Evolutionary conservation across 441 rosid species (phyloP).

Genomic region (Gossypium laxum): DNA sequence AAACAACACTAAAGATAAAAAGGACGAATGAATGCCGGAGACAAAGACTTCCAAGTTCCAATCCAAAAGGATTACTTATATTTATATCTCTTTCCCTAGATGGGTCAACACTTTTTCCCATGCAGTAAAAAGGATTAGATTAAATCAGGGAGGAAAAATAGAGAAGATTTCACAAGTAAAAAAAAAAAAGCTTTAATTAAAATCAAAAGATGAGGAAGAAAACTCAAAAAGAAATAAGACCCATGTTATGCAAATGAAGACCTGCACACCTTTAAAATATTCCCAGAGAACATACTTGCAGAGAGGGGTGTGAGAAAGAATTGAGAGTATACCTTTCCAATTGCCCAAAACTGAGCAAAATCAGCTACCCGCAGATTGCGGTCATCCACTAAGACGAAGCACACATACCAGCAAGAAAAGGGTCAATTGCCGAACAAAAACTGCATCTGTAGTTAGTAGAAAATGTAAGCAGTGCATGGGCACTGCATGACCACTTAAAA

Average conservation of each 20-base stretch:
- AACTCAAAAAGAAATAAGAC: constrained; percentile 12
- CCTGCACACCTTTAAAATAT: constrained; percentile 35
- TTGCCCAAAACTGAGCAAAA: constrained; percentile 99
- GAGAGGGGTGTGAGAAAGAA: constrained; percentile 50
- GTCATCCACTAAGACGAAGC: constrained; percentile 99
- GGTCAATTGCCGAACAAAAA: constrained; percentile 91
- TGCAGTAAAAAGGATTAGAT: neutral
- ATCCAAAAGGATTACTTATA: neutral
- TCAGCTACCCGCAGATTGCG: constrained; percentile 99
- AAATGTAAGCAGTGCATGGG: constrained; percentile 66
- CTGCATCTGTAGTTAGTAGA: constrained; percentile 91
- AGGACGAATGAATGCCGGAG: neutral
- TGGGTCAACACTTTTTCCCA: neutral
- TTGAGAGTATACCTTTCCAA: constrained; percentile 91
- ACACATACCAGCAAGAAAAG: constrained; percentile 90
- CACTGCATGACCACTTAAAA: constrained; percentile 70
- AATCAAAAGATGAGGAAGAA: neutral
- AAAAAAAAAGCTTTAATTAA: neutral
- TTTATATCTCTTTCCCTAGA: neutral
- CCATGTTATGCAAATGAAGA: constrained; percentile 21
- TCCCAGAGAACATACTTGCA: constrained; percentile 38
- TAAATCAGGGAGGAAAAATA: neutral
- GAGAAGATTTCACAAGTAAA: neutral
- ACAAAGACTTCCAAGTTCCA: neutral
- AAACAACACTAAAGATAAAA: neutral